These are phyloP conservation scores for Triadica sebifera DNA, from an alignment of 345 rosid genomes.

Conservation along the genomic window DNA sequence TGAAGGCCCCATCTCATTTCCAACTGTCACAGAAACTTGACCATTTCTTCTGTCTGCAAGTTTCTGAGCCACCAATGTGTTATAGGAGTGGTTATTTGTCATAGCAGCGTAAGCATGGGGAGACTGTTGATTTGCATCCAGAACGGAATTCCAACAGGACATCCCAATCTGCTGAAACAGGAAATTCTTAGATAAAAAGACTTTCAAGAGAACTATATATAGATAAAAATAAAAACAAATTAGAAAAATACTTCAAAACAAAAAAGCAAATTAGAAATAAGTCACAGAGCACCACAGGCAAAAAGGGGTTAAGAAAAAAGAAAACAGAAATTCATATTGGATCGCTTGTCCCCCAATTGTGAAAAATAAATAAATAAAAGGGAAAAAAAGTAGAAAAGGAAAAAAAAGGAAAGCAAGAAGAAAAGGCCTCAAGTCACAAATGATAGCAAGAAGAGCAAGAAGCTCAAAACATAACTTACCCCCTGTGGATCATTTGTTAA, in stretches of 20 bases:
- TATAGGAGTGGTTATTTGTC: slow-evolving; percentile 64
- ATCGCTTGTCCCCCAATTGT: no score
- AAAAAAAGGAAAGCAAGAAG: background rate
- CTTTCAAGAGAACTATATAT: no score
- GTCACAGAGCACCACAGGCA: background rate
- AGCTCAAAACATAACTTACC: slow-evolving; percentile 38
- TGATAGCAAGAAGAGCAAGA: background rate
- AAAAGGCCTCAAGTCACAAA: background rate
- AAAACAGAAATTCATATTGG: no score
- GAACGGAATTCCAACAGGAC: slow-evolving; percentile 62
- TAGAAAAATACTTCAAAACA: no score
- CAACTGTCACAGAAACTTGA: slow-evolving; percentile 65
- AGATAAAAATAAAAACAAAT: background rate
- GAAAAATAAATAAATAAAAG: no score
- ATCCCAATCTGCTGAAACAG: slow-evolving; percentile 54
- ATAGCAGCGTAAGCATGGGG: slow-evolving; percentile 60
- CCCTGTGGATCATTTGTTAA: slow-evolving; percentile 83
- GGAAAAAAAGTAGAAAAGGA: no score
- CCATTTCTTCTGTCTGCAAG: slow-evolving; percentile 60
- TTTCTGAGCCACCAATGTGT: slow-evolving; percentile 62
- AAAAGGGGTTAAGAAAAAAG: background rate
- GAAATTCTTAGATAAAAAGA: background rate
- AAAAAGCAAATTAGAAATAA: no score
- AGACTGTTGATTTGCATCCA: slow-evolving; percentile 58
- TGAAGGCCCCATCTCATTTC: slow-evolving; percentile 37